phyloP scores from a whole-genome alignment of 2,329 filamentous ascomycete genomes.

The Escovopsis sp. region DNA sequence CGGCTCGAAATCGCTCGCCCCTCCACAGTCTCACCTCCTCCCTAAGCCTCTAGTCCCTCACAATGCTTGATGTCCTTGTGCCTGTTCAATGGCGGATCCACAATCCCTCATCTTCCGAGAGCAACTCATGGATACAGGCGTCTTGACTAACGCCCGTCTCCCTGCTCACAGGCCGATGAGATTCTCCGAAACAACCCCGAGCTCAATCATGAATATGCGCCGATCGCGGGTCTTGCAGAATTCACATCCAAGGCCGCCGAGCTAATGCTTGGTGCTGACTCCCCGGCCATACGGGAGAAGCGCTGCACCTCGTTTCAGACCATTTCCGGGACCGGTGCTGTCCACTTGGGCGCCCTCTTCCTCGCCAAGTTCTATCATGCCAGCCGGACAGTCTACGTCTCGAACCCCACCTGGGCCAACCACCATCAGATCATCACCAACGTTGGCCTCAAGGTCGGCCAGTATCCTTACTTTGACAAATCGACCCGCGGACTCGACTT shows the following conservation, averaged over 20 bases:
- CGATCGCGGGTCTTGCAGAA: constrained; percentile 73
- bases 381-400: constrained; percentile 71
- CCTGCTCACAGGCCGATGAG: constrained; percentile 66
- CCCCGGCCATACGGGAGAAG: constrained; percentile 70
- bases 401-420: constrained; percentile 94
- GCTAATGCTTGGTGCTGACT: constrained; percentile 68
- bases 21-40: too few relatives aligned
- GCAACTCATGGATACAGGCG: too few relatives aligned
- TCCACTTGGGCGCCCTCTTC: constrained; percentile 88
- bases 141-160: neutral
- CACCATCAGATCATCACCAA: constrained; percentile 98
- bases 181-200: constrained; percentile 76
- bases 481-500: constrained; percentile 85
- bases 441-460: constrained; percentile 59
- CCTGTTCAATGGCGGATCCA: too few relatives aligned
- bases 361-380: constrained; percentile 76
- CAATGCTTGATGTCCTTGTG: too few relatives aligned
- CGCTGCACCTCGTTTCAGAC: constrained; percentile 74
- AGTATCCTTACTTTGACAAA: constrained; percentile 89
- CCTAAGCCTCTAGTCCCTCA: too few relatives aligned
- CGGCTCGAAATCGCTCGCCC: too few relatives aligned
- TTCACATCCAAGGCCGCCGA: constrained; percentile 87
- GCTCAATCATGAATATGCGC: constrained; percentile 95
- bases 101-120: too few relatives aligned
- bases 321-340: constrained; percentile 91